phyloP scores from a whole-genome alignment of 2,329 filamentous ascomycete genomes.

The Fusarium siculi region DNA sequence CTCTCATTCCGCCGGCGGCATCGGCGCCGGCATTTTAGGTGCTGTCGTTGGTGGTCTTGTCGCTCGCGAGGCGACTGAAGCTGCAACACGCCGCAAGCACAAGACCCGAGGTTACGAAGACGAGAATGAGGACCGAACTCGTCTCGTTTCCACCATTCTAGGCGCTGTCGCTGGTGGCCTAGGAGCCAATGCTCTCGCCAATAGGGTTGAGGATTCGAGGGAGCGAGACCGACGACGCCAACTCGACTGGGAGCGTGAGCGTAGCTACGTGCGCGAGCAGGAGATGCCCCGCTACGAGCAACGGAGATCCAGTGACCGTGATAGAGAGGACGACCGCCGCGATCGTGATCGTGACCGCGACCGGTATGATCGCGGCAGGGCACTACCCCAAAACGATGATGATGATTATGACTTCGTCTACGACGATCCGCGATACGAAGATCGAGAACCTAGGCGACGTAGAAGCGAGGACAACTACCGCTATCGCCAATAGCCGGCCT shows the following conservation, averaged over 20 bases:
- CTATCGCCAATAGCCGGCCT: conserved; percentile 31
- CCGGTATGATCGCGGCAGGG: conserved; percentile 35
- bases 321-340: conserved; percentile 16
- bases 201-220: conserved; percentile 53
- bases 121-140: conserved; percentile 45
- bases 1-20: conserved; percentile 58
- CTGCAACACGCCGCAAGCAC: conserved; percentile 48
- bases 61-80: conserved; percentile 60
- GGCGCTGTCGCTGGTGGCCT: conserved; percentile 66
- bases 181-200: conserved; percentile 63
- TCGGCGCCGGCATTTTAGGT: conserved; percentile 63
- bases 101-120: conserved; percentile 43
- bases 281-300: conserved; percentile 43
- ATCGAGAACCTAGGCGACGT: conserved; percentile 37
- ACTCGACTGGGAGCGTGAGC: conserved; percentile 52
- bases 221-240: conserved; percentile 49
- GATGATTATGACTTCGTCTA: conserved; percentile 46
- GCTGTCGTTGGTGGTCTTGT: conserved; percentile 65
- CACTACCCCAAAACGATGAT: conserved; percentile 35
- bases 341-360: conserved; percentile 20
- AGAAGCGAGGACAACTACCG: conserved; percentile 43
- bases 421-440: conserved; percentile 45
- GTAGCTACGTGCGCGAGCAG: conserved; percentile 46
- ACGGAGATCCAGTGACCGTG: conserved; percentile 24
- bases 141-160: conserved; percentile 60